Evolutionary conservation across 352 stramenopile species (phyloP).

Genomic region (Salisapilia sapeloensis): DNA sequence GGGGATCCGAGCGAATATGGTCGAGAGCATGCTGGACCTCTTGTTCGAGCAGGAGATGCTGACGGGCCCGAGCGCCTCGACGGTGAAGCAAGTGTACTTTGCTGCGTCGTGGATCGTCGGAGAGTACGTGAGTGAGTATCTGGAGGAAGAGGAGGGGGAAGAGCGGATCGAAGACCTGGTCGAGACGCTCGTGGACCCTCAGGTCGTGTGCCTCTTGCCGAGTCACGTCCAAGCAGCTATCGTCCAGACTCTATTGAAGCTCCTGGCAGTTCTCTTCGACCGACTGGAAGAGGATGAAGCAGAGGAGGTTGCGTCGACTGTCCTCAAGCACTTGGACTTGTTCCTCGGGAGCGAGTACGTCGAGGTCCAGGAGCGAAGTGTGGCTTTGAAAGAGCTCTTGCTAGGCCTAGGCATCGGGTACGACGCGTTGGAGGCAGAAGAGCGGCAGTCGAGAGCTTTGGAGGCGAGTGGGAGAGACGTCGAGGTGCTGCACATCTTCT

Average conservation of each 20-base stretch:
- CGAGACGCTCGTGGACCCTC: conserved; percentile 65
- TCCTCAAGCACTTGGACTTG: conserved; percentile 66
- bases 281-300: conserved; percentile 63
- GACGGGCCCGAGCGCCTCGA: conserved; percentile 48
- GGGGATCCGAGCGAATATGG: conserved; percentile 88
- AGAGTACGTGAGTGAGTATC: conserved; percentile 90
- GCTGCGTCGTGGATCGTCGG: conserved; percentile 95
- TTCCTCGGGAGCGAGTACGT: conserved; percentile 86
- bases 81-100: conserved; percentile 88
- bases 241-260: conserved; percentile 88
- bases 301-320: conserved; percentile 64
- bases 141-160: conserved; percentile 76
- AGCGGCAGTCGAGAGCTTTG: conserved; percentile 49
- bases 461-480: conserved; percentile 28
- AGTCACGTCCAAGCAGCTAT: conserved; percentile 87
- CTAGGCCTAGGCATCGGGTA: conserved; percentile 41
- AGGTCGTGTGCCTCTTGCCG: conserved; percentile 68
- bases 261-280: conserved; percentile 59
- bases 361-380: conserved; percentile 91
- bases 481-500: conserved; percentile 53
- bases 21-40: conserved; percentile 89
- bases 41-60: conserved; percentile 80
- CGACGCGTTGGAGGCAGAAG: conserved; percentile 28
- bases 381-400: conserved; percentile 65
- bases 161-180: conserved; percentile 72